Evolutionary conservation across 495 filamentous ascomycete species (phyloP), one percentile per base, ranked within the genome.

Genomic region (Astrothelium subdiscretum): DNA sequence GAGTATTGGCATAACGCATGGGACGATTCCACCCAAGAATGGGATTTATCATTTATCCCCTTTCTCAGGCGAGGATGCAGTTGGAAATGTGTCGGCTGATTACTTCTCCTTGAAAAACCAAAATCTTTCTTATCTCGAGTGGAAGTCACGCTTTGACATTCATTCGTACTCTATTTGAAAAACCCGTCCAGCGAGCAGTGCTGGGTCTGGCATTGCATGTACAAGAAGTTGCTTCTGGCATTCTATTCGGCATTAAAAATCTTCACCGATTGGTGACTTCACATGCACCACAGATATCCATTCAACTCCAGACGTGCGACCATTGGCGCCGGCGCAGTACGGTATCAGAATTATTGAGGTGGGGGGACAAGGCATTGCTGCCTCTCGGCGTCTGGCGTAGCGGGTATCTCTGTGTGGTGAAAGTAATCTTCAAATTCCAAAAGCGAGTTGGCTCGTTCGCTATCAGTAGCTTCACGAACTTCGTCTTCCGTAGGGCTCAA

Each of bases 401-500:
- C 8, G 48, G 48, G 48, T 54, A 54, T 27, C n/a, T 54, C 5
- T 54, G 20, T 54, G 5, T 54, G 2, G 29, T 8, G 5, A 26
- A 29, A 1, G 10, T 8, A 54, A 10, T 29, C 24, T 54, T 29
- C 6, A 12, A 1, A 48, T 18, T 15, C n/a, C 35, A 38, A 48
- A 48, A 15, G 43, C n/a, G 5, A 5, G 5, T 48, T 15, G n/a
- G 5, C 43, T 15, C 43, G 20, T 15, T 15, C 12, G 20, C n/a
- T 20, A 10, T 26, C 26, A 12, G 24, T 20, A 59, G 31, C 32
- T 27, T 65, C 72, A 88, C 40, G 85, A 86, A 70, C 85, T 87
- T 65, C 87, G 74, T 60, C 78, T 75, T 2, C 87, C 87, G 66
- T 81, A 85, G 3, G 87, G 86, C 74, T 90, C 87, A 64, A 88